A percentile compares a stretch with the other conserved stretches of the same genome.
Conservation (phyloP, 2,329 filamentous ascomycete genomes). For the Lachnellula cervina region DNA sequence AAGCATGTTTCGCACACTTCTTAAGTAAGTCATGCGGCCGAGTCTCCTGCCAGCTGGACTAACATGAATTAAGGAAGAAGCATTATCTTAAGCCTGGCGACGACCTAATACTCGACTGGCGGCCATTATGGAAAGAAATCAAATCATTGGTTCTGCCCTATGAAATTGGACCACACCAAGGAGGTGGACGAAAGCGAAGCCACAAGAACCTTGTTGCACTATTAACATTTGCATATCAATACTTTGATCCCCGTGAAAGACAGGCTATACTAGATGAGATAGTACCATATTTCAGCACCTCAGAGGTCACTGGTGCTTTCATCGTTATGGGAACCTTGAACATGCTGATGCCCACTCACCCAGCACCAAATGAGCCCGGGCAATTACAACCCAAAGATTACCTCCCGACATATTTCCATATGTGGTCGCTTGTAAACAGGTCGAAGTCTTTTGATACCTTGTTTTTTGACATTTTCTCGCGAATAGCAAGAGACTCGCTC, state of each 20-base stretch:
- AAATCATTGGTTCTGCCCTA: constrained; percentile 84
- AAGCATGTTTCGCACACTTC: constrained; percentile 92
- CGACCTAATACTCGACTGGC: constrained; percentile 90
- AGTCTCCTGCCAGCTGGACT: constrained; percentile 26
- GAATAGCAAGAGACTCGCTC: constrained; percentile 79
- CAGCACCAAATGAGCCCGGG: constrained; percentile 64
- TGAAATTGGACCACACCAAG: constrained; percentile 67
- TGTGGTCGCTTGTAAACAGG: constrained; percentile 90
- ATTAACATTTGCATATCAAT: constrained; percentile 83
- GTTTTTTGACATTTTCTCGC: constrained; percentile 85
- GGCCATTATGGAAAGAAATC: constrained; percentile 84
- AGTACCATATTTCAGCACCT: constrained; percentile 85
- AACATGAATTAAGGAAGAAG: constrained; percentile 61
- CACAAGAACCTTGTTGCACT: constrained; percentile 74
- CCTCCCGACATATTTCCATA: constrained; percentile 88
- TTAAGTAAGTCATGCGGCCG: constrained; percentile 61
- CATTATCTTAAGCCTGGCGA: constrained; percentile 89
- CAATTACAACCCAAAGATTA: constrained; percentile 85
- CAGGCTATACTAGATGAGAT: constrained; percentile 77
- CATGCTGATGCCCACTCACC: constrained; percentile 77
- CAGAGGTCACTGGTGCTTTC: constrained; percentile 86
- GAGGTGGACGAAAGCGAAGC: constrained; percentile 45
- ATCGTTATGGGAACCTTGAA: constrained; percentile 88
- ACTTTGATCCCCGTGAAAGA: constrained; percentile 85
- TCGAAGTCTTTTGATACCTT: constrained; percentile 83